phyloP scores from a whole-genome alignment of 306 rosid species.

The Cucumis cinereus region DNA sequence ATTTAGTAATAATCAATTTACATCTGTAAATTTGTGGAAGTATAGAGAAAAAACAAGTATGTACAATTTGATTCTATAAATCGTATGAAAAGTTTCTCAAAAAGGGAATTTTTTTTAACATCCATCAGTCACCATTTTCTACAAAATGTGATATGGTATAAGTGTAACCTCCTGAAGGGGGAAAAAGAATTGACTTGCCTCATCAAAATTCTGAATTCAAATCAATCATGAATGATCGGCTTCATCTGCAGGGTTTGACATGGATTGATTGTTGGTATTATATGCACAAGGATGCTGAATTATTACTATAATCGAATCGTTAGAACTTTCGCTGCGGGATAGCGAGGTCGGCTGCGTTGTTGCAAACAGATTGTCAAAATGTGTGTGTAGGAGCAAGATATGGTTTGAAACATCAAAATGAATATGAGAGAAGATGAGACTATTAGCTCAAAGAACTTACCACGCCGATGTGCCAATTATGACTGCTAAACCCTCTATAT shows the following conservation, averaged over 20 bases:
- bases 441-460: constrained; percentile 29
- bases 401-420: not conserved
- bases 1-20: not conserved
- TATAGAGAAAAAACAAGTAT: not conserved
- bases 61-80: constrained; percentile 3
- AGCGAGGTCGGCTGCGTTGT: constrained; percentile 51
- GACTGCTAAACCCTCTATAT: constrained; percentile 58
- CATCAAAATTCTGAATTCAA: not conserved
- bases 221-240: not conserved
- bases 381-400: not conserved
- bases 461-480: constrained; percentile 89
- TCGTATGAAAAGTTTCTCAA: not conserved
- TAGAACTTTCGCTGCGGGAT: constrained; percentile 24
- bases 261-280: not conserved
- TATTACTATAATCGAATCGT: constrained; percentile 56
- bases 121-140: not conserved
- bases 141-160: not conserved
- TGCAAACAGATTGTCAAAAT: not conserved
- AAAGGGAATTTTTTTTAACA: not conserved
- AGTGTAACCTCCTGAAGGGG: not conserved
- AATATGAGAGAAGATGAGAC: not conserved
- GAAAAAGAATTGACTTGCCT: not conserved
- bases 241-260: not conserved
- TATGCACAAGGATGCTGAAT: constrained; percentile 61
- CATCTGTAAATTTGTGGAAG: not conserved